Base-by-base conservation (phyloP, 345 rosid genomes). In the Zanthoxylum bungeanum region DNA sequence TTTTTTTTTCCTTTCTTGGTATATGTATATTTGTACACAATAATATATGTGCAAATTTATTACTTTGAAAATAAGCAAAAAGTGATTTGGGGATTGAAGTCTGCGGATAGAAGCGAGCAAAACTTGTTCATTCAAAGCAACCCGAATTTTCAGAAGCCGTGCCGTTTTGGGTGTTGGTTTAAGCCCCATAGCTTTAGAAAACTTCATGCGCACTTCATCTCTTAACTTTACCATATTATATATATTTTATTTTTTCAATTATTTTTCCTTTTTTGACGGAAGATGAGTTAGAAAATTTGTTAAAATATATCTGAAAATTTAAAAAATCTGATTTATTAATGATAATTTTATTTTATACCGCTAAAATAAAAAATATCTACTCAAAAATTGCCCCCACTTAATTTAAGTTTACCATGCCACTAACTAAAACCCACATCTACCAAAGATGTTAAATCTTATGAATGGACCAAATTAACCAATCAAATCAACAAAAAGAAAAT, bases 101-200 rank as follows among this genome's bases (percentile, higher is more conserved):
- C 10, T 72, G 81, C 5, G 30, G 76, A 75, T 24, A 28, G 70
- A 74, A 73, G 75, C 70, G 59, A 76, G 64, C 75, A 73, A 60
- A 66, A 44, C 49, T 63, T 73, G 68, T 47, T n/a, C 68, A 64
- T 70, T 64, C 79, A 74, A 77, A 60, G 79, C 77, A 53, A 22
- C 50, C 81, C 80, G 30, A 69, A 72, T 50, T 81, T 80, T 78
- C 73, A 81, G 88, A 81, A 75, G 88, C 78, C 93, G 89, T 89
- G 91, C 89, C 89, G 91, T 89, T 81, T 56, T 76, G 87, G 90
- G 73, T 75, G 85, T 81, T 79, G 17, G 40, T 56, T 42, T 65
- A 27, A 42, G 22, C 76, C 58, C 49, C 63, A 53, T 66, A 63
- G 25, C 76, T 39, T n/a, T 46, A 44, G 64, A 57, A 74, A 60